phyloP scores from a whole-genome alignment of 371 early-diverging fungal species.

The Paraphysoderma sedebokerense region DNA sequence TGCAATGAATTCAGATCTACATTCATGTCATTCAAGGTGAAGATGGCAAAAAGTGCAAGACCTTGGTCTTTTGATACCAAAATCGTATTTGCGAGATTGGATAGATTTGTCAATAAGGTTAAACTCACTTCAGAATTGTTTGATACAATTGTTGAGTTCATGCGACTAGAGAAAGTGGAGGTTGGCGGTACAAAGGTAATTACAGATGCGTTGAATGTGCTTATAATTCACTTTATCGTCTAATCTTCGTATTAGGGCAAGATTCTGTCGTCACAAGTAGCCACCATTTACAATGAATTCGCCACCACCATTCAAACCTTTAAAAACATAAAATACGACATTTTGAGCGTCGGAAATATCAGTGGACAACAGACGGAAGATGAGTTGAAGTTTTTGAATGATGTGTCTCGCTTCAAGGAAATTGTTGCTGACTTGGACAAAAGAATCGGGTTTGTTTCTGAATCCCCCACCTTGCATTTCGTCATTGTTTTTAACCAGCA shows the following conservation, averaged over 20 bases:
- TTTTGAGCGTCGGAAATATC: conserved; percentile 14
- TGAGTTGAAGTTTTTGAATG: conserved; percentile 20
- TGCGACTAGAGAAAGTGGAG: conserved; percentile 39
- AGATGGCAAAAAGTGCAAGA: conserved; percentile 11
- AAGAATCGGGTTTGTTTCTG: conserved; percentile 21
- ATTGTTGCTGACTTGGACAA: conserved; percentile 31
- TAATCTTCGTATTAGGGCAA: conserved; percentile 20
- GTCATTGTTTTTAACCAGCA: neutral
- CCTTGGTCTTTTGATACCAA: conserved; percentile 38
- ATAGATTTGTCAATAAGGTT: conserved; percentile 24
- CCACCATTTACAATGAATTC: conserved; percentile 33
- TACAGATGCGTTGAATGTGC: neutral
- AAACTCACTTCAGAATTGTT: conserved; percentile 26
- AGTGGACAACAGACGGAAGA: neutral
- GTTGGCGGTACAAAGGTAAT: conserved; percentile 40
- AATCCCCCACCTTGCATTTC: neutral
- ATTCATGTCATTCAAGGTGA: conserved; percentile 18
- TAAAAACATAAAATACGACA: conserved; percentile 31
- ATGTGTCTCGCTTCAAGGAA: conserved; percentile 21
- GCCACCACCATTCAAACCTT: conserved; percentile 21
- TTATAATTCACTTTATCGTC: no score
- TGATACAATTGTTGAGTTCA: conserved; percentile 41
- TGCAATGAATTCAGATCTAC: conserved; percentile 24
- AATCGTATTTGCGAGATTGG: conserved; percentile 25
- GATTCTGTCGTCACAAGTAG: conserved; percentile 34